Percentiles rank a stretch among this genome's conserved stretches.
These are phyloP conservation scores for Coemansia sp. DNA, from an alignment of 192 early-diverging fungal genomes.

Conservation along the genomic window DNA sequence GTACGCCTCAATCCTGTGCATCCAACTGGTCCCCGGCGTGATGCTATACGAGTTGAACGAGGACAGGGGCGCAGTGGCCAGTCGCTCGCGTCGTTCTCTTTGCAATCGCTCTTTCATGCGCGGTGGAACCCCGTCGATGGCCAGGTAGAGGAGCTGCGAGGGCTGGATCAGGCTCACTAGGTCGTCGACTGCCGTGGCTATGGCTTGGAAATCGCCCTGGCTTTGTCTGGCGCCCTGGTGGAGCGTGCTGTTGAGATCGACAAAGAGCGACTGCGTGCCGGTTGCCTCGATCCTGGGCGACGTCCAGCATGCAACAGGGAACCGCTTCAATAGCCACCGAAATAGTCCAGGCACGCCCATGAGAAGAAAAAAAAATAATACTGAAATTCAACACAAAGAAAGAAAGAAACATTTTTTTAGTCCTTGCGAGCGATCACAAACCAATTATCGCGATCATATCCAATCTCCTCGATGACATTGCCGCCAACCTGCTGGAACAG, in stretches of 20 bases:
- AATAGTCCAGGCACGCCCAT: constrained; percentile 51
- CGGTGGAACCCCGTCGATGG: constrained; percentile 94
- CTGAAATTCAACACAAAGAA: neutral
- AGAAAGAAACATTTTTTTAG: constrained; percentile 37
- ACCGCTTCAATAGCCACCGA: constrained; percentile 45
- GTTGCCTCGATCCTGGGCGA: constrained; percentile 15
- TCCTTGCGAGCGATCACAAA: constrained; percentile 69
- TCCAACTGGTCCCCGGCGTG: constrained; percentile 93
- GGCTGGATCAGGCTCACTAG: constrained; percentile 62
- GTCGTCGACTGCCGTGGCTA: constrained; percentile 19
- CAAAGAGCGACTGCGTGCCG: constrained; percentile 30
- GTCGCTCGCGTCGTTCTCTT: constrained; percentile 88
- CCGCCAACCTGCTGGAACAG: constrained; percentile 58
- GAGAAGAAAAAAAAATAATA: neutral
- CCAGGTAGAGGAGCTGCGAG: constrained; percentile 84
- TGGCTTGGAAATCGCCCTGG: constrained; percentile 20
- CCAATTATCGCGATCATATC: constrained; percentile 97
- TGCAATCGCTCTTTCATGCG: constrained; percentile 98
- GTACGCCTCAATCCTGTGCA: constrained; percentile 77
- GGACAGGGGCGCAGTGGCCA: constrained; percentile 55
- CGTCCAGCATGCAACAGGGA: constrained; percentile 29
- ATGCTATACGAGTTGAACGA: constrained; percentile 91
- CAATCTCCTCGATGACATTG: constrained; percentile 61
- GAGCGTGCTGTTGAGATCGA: constrained; percentile 49
- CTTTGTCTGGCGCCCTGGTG: constrained; percentile 23